These are phyloP conservation scores for Dactylellina drechsleri DNA, from an alignment of 2,329 filamentous ascomycete species.

Conservation along the genomic window DNA sequence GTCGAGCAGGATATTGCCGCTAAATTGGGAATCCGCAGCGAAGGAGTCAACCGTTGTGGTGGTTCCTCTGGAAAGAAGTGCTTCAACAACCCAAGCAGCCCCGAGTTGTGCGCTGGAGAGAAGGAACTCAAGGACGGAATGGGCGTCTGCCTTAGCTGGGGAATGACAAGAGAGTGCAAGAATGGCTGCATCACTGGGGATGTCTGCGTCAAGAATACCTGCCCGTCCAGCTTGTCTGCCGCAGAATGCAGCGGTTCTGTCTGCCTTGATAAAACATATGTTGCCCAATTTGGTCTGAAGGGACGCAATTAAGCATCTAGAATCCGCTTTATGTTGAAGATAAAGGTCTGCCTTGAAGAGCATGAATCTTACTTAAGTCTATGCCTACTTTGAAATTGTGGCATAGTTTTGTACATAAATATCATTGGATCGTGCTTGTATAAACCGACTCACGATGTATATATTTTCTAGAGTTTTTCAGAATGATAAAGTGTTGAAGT, in stretches of 20 bases:
- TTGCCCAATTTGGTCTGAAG: constrained; percentile 19
- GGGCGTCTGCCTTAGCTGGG: constrained; percentile 17
- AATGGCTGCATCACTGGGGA: background rate
- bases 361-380: no score
- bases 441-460: no score
- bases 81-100: constrained; percentile 24
- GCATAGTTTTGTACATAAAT: no score
- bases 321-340: no score
- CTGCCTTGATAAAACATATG: constrained; percentile 26
- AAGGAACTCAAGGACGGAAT: constrained; percentile 27
- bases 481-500: no score
- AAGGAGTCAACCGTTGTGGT: constrained; percentile 29
- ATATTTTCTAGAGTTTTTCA: no score
- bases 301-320: no score
- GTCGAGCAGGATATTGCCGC: no score
- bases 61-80: constrained; percentile 23
- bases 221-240: constrained; percentile 4
- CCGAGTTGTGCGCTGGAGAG: constrained; percentile 29
- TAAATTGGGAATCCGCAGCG: constrained; percentile 22
- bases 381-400: no score
- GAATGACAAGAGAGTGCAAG: background rate
- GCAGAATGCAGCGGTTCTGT: constrained; percentile 34
- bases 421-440: no score
- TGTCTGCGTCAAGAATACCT: constrained; percentile 23
- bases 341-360: no score